Evolutionary conservation across 768 basidiomycete genomes (phyloP).

Genomic region (Serendipita sp.): DNA sequence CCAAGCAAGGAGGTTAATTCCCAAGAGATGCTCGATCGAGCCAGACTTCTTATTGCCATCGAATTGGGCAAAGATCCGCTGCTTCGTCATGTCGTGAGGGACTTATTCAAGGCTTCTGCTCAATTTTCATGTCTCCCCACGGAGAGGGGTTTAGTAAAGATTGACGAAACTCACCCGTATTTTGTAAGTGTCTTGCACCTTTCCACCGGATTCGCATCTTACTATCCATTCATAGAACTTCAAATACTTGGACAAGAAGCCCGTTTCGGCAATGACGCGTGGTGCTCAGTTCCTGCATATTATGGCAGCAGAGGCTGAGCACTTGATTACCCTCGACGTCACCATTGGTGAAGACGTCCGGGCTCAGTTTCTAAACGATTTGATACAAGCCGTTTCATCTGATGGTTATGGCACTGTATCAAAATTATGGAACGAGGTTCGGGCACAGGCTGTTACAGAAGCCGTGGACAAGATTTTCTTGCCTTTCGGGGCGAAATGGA

Average conservation of each 20-base stretch:
- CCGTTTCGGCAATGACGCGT: slow-evolving; percentile 49
- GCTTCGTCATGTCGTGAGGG: slow-evolving; percentile 61
- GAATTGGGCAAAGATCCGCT: slow-evolving; percentile 90
- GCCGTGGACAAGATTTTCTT: slow-evolving; percentile 68
- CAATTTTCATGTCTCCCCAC: slow-evolving; percentile 71
- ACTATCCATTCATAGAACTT: slow-evolving; percentile 46
- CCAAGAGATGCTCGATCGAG: slow-evolving; percentile 54
- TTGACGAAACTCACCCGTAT: slow-evolving; percentile 31
- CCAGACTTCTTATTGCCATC: slow-evolving; percentile 70
- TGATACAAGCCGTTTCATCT: slow-evolving; percentile 72
- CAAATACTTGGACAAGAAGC: slow-evolving; percentile 82
- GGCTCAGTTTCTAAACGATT: slow-evolving; percentile 50
- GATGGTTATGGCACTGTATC: slow-evolving; percentile 74
- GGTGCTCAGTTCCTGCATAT: slow-evolving; percentile 79
- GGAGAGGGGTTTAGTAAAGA: slow-evolving; percentile 49
- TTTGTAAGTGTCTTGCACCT: slow-evolving; percentile 20
- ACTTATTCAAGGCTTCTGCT: slow-evolving; percentile 57
- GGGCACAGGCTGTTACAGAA: slow-evolving; percentile 61
- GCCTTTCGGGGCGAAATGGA: slow-evolving; percentile 75
- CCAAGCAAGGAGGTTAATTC: slow-evolving; percentile 37
- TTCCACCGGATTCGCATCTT: neutral
- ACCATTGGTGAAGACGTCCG: slow-evolving; percentile 45
- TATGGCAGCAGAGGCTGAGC: slow-evolving; percentile 77
- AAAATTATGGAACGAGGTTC: slow-evolving; percentile 80
- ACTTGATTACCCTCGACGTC: slow-evolving; percentile 64